Evolutionary conservation across 371 early-diverging fungal species (phyloP), one percentile per base, ranked within the genome.

Genomic region (Mucor mucedo): DNA sequence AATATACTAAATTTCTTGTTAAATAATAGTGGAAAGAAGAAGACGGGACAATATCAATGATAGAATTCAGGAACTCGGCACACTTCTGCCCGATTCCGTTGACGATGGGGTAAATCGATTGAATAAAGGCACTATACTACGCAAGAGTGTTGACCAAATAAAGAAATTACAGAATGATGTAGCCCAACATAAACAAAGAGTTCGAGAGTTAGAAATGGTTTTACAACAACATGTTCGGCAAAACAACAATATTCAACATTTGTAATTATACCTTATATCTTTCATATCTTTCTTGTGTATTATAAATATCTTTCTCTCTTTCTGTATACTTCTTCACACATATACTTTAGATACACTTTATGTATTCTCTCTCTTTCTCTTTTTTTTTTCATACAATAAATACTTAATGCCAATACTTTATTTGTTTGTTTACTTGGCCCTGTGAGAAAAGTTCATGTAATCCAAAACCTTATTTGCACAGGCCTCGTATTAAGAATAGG

Each of bases 1-100:
- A 35, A 9, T 33, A 52, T 5, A 16, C 9, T 35, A 28, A 13
- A 13, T 30, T 52, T 33, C 29, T 50, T 30, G 11, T 41, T 47
- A 33, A 11, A 16, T 29, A 67, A 63, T 21, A 85, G 95, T 98
- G 21, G 98, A 98, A 69, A 84, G 97, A 60, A 88, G 98, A 45
- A 84, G 98, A 52, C 84, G 98, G 44, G 98, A 98, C 70, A 94
- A 95, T 81, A 98, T 98, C 74, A 98, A 98, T 75, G 98, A 97
- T 70, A 90, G 93, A 68, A 98, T 98, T 66, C 93, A 95, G 68
- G 97, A 97, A 71, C 84, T 98, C 35, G 85, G 87, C 27, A 85
- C 84, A 9, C 78, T 98, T 55, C 76, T 98, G 33, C 98, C 98
- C 8, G 89, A 87, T 28, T 44, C 72, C 32, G 82, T 83, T 61